Conservation (phyloP, 768 basidiomycete species). For the Mrakia frigida region DNA sequence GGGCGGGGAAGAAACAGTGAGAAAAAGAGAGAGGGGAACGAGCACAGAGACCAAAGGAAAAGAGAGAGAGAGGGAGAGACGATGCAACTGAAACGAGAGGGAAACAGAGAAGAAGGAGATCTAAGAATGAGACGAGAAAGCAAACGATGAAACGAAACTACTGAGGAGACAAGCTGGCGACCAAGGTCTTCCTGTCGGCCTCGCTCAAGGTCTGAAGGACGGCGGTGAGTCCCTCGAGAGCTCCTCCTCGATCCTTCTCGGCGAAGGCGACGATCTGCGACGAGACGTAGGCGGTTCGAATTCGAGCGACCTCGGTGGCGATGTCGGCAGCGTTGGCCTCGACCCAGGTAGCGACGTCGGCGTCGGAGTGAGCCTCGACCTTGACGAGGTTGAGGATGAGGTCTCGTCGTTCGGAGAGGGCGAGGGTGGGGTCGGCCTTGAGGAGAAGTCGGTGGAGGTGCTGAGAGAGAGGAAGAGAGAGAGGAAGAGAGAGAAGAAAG, state of each 20-base stretch:
- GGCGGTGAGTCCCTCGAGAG: conserved; percentile 65
- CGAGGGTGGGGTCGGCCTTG: conserved; percentile 65
- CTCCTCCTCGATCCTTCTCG: conserved; percentile 70
- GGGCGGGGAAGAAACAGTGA: not conserved
- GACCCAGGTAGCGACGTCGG: conserved; percentile 58
- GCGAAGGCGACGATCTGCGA: conserved; percentile 62
- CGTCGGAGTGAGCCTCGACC: conserved; percentile 54
- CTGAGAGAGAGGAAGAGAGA: not conserved
- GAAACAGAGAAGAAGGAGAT: conserved; percentile 9
- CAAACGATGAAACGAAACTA: not conserved
- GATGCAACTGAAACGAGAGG: not conserved
- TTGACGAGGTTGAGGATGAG: conserved; percentile 60
- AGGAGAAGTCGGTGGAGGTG: conserved; percentile 50
- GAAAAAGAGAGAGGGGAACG: not conserved
- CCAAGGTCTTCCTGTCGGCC: conserved; percentile 54
- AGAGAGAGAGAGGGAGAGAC: not conserved
- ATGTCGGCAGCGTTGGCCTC: conserved; percentile 63
- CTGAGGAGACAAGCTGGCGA: not conserved
- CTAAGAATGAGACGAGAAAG: not conserved
- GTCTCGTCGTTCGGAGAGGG: conserved; percentile 60
- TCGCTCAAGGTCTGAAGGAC: conserved; percentile 66
- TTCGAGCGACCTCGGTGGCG: conserved; percentile 54
- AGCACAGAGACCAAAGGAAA: not conserved
- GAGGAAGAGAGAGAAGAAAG: too few relatives aligned
- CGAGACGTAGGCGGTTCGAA: conserved; percentile 65